Evolutionary conservation across 2,329 filamentous ascomycete species (phyloP), one percentile per base, ranked within the genome.

Genomic region (Monilinia laxa): DNA sequence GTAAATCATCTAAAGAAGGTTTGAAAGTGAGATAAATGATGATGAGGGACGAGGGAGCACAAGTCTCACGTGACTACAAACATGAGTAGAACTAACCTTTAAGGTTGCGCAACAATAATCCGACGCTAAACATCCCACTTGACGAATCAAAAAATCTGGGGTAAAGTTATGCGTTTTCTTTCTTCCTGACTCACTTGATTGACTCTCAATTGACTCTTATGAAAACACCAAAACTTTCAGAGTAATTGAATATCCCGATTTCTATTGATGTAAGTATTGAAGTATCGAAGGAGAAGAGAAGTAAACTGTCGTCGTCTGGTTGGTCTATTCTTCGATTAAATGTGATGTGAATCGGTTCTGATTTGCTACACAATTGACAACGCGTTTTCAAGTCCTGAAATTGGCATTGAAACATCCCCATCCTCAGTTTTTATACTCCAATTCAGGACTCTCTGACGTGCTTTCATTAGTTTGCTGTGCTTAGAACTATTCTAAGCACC

Each of bases 61-160:
- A 42, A 42, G 12, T 5, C 4, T 20, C 45, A 47, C 45, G 45
- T 47, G 45, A 47, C 18, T 16, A 14, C 4, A 4, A 42, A 16
- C 14, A 42, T 18, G 31, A 35, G 4, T 35, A 35, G 31, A 35
- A 35, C 5, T 16, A 16, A 42, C 1, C 40, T 42, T 42, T 1
- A 16, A 16, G 4, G 12, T 16, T 2, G 4, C 12, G 40, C 40
- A 16, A 42, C 12, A 3, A 45, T 25, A 18, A 14, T 23, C 11
- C 7, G 23, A 25, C 38, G 38, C 64, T 40, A 65, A 65, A 64
- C 62, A 64, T 62, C 56, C 38, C 38, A 54, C 14, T 62, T 45
- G 56, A 54, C 38, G 23, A 60, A 47, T 45, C 3, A 40, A 38
- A 28, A 35, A 65, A 65, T 65, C 64, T 20, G 64, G 64, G 64